Evolutionary conservation across 2,329 filamentous ascomycete species (phyloP).

Genomic region (Arthrobotrys musiformis): DNA sequence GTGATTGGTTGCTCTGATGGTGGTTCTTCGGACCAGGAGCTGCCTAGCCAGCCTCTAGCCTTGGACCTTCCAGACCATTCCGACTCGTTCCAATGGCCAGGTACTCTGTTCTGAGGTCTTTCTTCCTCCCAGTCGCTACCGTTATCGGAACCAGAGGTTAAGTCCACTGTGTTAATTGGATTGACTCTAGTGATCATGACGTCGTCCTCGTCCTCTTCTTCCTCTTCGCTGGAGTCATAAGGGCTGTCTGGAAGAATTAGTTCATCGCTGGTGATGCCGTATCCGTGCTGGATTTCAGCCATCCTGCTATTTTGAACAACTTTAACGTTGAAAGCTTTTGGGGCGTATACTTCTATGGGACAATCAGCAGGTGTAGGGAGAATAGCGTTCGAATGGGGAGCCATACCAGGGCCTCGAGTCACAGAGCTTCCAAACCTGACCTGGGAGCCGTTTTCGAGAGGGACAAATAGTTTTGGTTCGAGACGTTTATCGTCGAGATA

Average conservation of each 20-base stretch:
- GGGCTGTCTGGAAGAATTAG: conserved; percentile 56
- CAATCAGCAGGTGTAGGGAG: conserved; percentile 37
- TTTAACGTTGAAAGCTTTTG: conserved; percentile 59
- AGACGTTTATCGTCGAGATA: conserved; percentile 67
- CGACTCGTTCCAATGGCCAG: neutral
- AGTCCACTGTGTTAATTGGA: conserved; percentile 12
- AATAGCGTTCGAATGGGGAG: conserved; percentile 1
- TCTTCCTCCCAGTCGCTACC: conserved; percentile 17
- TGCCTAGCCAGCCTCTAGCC: neutral
- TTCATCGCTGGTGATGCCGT: conserved; percentile 57
- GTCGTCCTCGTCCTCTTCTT: conserved; percentile 57
- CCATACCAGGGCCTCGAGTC: conserved; percentile 64
- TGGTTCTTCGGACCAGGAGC: neutral
- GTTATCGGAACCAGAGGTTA: neutral
- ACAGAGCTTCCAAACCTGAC: conserved; percentile 67
- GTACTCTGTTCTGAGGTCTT: neutral
- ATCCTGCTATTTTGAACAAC: conserved; percentile 56
- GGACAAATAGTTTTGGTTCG: conserved; percentile 58
- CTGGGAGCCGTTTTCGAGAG: conserved; percentile 62
- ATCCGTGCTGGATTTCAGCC: conserved; percentile 57
- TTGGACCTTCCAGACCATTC: neutral
- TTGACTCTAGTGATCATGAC: conserved; percentile 54
- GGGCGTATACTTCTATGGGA: conserved; percentile 57
- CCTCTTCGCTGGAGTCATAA: conserved; percentile 54
- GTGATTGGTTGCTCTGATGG: conserved; percentile 10